These are phyloP conservation scores for Pyrus pyrifolia DNA, from an alignment of 306 rosid genomes.

Conservation along the genomic window DNA sequence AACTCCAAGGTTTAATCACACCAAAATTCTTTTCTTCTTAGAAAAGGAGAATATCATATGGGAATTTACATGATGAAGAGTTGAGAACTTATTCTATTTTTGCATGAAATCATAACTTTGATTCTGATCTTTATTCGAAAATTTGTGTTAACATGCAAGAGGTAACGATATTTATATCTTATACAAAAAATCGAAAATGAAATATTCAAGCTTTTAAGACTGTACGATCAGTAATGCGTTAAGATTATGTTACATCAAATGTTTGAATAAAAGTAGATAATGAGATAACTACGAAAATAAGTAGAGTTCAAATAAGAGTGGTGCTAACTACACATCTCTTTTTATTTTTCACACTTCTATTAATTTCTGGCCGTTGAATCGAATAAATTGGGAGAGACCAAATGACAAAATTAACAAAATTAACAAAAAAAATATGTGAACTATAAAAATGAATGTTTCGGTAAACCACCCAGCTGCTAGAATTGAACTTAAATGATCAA, in stretches of 20 bases:
- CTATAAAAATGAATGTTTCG: too few relatives aligned
- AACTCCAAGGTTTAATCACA: not conserved
- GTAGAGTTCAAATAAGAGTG: not conserved
- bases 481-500: not conserved
- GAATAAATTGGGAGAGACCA: too few relatives aligned
- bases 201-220: not conserved
- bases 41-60: not conserved
- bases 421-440: too few relatives aligned
- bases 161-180: too few relatives aligned
- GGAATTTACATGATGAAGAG: not conserved
- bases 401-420: too few relatives aligned
- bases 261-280: not conserved
- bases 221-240: not conserved
- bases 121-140: not conserved
- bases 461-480: not conserved
- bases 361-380: too few relatives aligned
- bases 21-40: not conserved
- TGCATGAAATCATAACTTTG: not conserved
- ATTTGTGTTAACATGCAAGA: too few relatives aligned
- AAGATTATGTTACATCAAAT: too few relatives aligned
- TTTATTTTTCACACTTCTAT: too few relatives aligned
- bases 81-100: not conserved
- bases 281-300: too few relatives aligned
- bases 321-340: too few relatives aligned
- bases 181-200: too few relatives aligned